Base-by-base conservation (phyloP, 2,329 filamentous ascomycete genomes). In the Sodiomyces alkalinus region DNA sequence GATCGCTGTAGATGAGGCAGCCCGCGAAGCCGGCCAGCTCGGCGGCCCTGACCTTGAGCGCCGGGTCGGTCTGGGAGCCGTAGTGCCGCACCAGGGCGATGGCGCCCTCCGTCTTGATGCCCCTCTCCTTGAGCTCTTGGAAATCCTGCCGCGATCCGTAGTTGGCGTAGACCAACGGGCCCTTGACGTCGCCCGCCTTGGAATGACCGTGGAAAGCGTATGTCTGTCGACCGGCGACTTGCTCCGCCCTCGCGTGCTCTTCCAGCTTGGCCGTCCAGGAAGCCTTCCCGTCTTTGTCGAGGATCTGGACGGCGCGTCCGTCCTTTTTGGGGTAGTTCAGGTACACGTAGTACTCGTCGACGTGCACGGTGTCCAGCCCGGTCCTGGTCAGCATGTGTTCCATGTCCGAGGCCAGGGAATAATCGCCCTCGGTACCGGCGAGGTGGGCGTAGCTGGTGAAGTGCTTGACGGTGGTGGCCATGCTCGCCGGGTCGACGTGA, bases 381-480 rank as follows among this genome's bases (percentile, higher is more conserved):
- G 76, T 74, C 28, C 64, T 65, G 39, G 59, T 56, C 52, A 94
- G 93, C 49, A 78, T 68, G 43, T 73, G 74, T 51, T 86, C 68
- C 30, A 94, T 72, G 60, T 86, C 92, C 56, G 82, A 69, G 6
- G 82, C 87, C 30, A 92, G 64, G 25, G 78, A 80, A 43, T 78
- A 85, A 55, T 92, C 87, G 26, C 90, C 90, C 55, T 93, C 78
- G 3, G 85, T 92, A n/a, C 90, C 90, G 3, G 83, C 90, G 36
- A 96, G 65, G 51, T 96, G 90, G 36, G 90, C 80, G 47, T 81
- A 93, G 31, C 68, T 69, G 4, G 83, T 87, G 37, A 87, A 73
- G 45, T 86, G 79, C 43, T 69, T 60, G 34, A 93, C 56, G 33
- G 80, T 80, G 22, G 80, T 74, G 37, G 73, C 68, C 48, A 90